These are phyloP conservation scores for Fusarium nematophilum DNA, from an alignment of 2,329 filamentous ascomycete species.

Conservation along the genomic window DNA sequence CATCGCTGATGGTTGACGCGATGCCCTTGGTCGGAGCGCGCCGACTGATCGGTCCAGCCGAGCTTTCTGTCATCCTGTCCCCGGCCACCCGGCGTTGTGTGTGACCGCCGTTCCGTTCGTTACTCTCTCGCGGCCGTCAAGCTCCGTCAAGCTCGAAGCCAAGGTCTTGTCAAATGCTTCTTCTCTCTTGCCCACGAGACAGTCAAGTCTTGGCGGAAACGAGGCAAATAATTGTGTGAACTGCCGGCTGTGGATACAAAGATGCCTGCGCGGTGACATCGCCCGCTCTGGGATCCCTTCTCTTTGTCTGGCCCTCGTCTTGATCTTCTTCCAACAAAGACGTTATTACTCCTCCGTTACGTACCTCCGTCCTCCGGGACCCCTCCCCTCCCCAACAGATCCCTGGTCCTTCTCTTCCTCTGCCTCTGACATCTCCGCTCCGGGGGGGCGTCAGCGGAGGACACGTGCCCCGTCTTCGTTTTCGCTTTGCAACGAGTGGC, in stretches of 20 bases:
- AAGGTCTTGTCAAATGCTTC: constrained; percentile 40
- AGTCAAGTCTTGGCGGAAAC: constrained; percentile 2
- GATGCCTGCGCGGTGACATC: constrained; percentile 16
- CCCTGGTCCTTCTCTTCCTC: not conserved
- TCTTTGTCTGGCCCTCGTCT: not conserved
- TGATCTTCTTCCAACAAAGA: not conserved
- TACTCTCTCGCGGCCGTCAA: not conserved
- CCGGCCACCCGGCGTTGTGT: not conserved
- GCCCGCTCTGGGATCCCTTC: not conserved
- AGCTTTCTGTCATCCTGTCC: not conserved
- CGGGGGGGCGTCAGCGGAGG: constrained; percentile 29
- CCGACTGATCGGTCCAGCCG: constrained; percentile 7
- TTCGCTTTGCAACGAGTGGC: constrained; percentile 18
- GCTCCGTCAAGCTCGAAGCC: constrained; percentile 14
- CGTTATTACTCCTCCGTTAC: too few relatives aligned
- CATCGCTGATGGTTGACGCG: not conserved
- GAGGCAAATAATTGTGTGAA: constrained; percentile 10
- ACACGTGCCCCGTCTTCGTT: constrained; percentile 31
- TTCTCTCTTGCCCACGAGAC: constrained; percentile 8
- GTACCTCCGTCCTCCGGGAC: too few relatives aligned
- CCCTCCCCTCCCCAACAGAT: constrained; percentile 17
- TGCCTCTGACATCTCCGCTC: constrained; percentile 26
- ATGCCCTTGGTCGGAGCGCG: constrained; percentile 3
- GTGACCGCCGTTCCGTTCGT: not conserved
- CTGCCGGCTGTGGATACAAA: constrained; percentile 2